Evolutionary conservation across 108 stramenopile genomes (phyloP), one percentile per base, ranked within the genome.

Genomic region (Chaetoceros tenuissimus): DNA sequence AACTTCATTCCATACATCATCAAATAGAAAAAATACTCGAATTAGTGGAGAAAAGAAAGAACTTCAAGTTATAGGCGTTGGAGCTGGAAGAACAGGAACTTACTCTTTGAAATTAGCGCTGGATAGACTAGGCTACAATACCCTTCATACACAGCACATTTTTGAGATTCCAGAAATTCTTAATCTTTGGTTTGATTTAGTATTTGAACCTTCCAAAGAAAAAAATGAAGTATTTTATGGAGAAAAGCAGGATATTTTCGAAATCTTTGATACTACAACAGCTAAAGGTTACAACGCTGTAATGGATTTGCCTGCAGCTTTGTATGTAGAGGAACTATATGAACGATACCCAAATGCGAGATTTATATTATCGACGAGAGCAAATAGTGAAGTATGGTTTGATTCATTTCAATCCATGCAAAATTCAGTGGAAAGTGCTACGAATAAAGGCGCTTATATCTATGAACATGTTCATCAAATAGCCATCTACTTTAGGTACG

Each of bases 41-140:
- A n/a, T n/a, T n/a, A n/a, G n/a, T n/a, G n/a, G n/a, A n/a, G n/a
- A n/a, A n/a, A n/a, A n/a, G n/a, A n/a, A n/a, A n/a, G n/a, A n/a
- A n/a, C 71, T 88, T 25, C 75, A 84, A 53, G 87, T 88, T 8
- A 79, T 88, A 7, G 87, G 82, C 25, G 83, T 84, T n/a, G 87
- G 87, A 13, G 84, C 71, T 53, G 87, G 87, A 50, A 56, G 87
- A 40, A 88, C 87, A 19, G 87, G 87, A 62, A 88, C 87, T 52
- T 88, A 82, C 59, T 88, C 87, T 16, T 54, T 88, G 21, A 78
- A 78, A 19, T 48, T 88, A 31, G 87, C 87, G 2, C 72, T 88
- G 31, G 87, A 88, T 29, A 77, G 75, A 50, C 60, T 88, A 43
- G 87, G 82, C 8, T 77, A 69, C 46, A 76, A 76, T 3, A 80